phyloP scores from a whole-genome alignment of 345 rosid genomes.

The Zanthoxylum bungeanum region DNA sequence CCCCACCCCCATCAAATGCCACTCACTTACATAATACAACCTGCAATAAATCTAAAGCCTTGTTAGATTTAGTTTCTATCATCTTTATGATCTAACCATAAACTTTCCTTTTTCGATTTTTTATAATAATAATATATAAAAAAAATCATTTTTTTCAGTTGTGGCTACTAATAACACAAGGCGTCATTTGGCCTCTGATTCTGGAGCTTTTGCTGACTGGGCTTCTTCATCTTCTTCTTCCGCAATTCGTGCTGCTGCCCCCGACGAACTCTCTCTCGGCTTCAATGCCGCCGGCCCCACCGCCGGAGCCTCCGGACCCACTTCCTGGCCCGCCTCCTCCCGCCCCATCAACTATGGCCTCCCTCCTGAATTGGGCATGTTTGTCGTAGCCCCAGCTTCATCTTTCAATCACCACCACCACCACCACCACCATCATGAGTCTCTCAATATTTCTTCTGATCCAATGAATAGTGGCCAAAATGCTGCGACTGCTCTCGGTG shows the following conservation, averaged over 20 bases:
- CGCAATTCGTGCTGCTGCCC: constrained; percentile 54
- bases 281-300: constrained; percentile 69
- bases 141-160: constrained; percentile 39
- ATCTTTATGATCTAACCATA: not conserved
- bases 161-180: constrained; percentile 99
- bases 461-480: constrained; percentile 36
- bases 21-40: not conserved
- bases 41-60: not conserved
- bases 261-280: constrained; percentile 95
- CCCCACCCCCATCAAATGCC: too few species aligned
- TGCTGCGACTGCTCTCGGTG: constrained; percentile 58
- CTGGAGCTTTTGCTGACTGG: constrained; percentile 98
- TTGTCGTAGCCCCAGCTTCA: constrained; percentile 74
- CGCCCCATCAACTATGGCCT: constrained; percentile 53
- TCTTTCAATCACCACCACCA: constrained; percentile 51
- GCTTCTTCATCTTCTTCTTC: constrained; percentile 52
- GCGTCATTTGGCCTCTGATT: constrained; percentile 75
- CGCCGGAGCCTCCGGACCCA: constrained; percentile 36
- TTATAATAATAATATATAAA: too few species aligned
- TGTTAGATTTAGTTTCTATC: not conserved
- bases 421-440: constrained; percentile 40
- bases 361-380: constrained; percentile 82
- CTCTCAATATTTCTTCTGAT: constrained; percentile 33
- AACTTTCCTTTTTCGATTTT: not conserved
- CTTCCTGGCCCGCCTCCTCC: constrained; percentile 51